Evolutionary conservation across 805 yeast genomes (phyloP), one percentile per base, ranked within the genome.

Genomic region (Wickerhamomyces subpelliculosus): DNA sequence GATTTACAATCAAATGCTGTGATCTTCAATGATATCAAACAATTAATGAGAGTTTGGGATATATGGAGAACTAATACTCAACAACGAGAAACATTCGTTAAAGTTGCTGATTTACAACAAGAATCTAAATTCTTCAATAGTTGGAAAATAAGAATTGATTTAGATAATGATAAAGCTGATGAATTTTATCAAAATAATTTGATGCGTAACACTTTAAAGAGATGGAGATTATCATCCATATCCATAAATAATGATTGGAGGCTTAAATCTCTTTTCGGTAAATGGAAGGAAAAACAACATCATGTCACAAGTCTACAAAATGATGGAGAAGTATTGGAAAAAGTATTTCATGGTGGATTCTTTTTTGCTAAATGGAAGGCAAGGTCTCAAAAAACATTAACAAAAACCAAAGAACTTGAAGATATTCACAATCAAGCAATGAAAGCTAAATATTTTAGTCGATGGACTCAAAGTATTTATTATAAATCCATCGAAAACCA

Each of bases 341-440:
- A 40, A 16, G 49, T 41, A 5, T 37, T 54, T 8, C 51, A 45
- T 27, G 55, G 45, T 23, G 58, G 57, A 1, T 52, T 40, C 34
- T 43, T 54, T 36, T 51, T 54, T 31, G 26, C 43, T 7, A 54
- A 44, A 39, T 54, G 59, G 58, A 45, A 34, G 18, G 8, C 21
- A 17, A 29, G 16, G 19, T 18, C 32, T 19, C 22, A 18, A 17
- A 7, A 12, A 4, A 18, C 32, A 29, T 19, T 29, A 8, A 18
- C 11, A 11, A 19, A 19, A 7, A 19, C 32, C 19, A 21, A 27
- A 27, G 12, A 27, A 5, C 9, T 27, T 7, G 29, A 27, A 27
- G 11, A 5, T 8, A 27, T 27, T 27, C 16, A 16, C 8, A 27
- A 8, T 16, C 4, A 16, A 11, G 11, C 18, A 8, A 14, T 16